Evolutionary conservation across 768 basidiomycete species (phyloP), one percentile per base, ranked within the genome.

Genomic region (Mycena leptocephala): DNA sequence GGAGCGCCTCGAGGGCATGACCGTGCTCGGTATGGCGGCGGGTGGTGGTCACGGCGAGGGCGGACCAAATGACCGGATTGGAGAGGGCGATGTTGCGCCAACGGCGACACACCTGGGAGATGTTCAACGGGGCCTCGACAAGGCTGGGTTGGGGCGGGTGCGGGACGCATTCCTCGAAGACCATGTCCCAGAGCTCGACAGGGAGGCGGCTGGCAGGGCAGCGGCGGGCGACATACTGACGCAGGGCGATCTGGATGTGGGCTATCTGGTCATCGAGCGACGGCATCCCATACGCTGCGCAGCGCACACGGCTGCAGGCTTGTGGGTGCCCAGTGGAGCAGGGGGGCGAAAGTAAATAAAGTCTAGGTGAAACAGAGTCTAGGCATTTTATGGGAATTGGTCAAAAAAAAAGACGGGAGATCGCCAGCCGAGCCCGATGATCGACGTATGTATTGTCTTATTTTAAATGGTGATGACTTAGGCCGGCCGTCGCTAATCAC

Each of bases 91-190:
- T 76, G 37, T 18, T 63, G 46, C 75, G 75, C 70, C 70, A 76
- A 8, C 70, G 64, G 61, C 75, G 75, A 28, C 75, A 72, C 24
- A 76, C 75, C 30, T 76, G 75, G 48, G 75, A 76, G 26, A 76
- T 65, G 35, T 64, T 76, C 46, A 76, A 32, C n/a, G 75, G 75
- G 3, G 75, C 70, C 18, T 72, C 24, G 39, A 46, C 33, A 22
- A 76, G 59, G 43, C 48, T 68, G 20, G 48, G 64, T 35, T 37
- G 30, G 24, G 65, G 18, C 4, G 46, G 0, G 11, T 53, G 22
- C 26, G 32, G 55, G 22, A 71, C 59, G 33, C 58, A 66, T 3
- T 66, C 14, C 20, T 61, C 65, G 66, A 76, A 76, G 30, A 76
- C 72, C 3, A 72, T 48, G 43, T 72, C 70, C 75, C 75, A 76